A percentile compares a stretch with the other conserved stretches of the same genome.
Evolutionary conservation across 1,284 basidiomycete species (phyloP).

Genomic region (Ustilago cynodontis): DNA sequence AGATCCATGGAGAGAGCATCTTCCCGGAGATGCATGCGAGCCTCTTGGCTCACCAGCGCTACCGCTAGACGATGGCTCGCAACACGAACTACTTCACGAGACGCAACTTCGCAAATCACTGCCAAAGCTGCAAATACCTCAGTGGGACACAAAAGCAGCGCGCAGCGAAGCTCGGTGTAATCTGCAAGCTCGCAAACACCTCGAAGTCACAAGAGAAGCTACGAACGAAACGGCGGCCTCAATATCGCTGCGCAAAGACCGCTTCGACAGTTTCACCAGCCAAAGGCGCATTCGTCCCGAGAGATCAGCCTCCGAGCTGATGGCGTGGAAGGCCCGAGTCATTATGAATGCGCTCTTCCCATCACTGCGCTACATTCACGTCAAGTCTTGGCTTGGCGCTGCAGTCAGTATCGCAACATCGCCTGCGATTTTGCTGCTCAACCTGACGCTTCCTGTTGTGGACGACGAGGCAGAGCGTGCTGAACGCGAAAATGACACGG

Average conservation of each 20-base stretch:
- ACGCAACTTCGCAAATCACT: conserved; percentile 26
- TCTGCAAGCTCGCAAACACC: conserved; percentile 12
- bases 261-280: conserved; percentile 16
- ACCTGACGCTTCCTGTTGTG: conserved; percentile 90
- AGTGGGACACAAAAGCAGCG: conserved; percentile 42
- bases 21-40: conserved; percentile 49
- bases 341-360: conserved; percentile 78
- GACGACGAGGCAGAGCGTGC: conserved; percentile 73
- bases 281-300: conserved; percentile 34
- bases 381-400: conserved; percentile 80
- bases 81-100: conserved; percentile 17
- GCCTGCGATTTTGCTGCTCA: conserved; percentile 86
- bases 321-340: conserved; percentile 38
- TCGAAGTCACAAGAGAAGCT: not conserved
- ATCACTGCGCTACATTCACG: conserved; percentile 80
- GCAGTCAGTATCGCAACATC: conserved; percentile 83
- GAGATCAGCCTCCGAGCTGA: conserved; percentile 21
- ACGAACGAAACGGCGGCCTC: not conserved
- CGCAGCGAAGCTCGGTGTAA: conserved; percentile 20
- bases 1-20: conserved; percentile 61
- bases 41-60: conserved; percentile 46
- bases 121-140: conserved; percentile 44
- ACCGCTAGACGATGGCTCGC: conserved; percentile 20
- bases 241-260: conserved; percentile 19
- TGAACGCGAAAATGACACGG: conserved; percentile 37